These are phyloP conservation scores for Geum urbanum DNA, from an alignment of 306 rosid species.

Conservation along the genomic window DNA sequence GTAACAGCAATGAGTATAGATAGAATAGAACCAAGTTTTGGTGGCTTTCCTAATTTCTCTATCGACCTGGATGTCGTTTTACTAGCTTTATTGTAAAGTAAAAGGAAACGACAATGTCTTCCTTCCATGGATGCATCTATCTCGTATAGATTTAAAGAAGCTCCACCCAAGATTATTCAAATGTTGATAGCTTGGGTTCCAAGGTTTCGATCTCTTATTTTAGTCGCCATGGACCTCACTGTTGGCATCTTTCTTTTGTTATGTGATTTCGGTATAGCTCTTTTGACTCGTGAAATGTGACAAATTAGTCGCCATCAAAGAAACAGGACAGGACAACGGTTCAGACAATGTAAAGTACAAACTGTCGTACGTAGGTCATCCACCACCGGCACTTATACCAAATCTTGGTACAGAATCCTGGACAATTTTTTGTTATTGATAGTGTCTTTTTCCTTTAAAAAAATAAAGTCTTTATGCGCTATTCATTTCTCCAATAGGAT, in stretches of 20 bases:
- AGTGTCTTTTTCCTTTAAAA: too few relatives aligned
- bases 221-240: background rate
- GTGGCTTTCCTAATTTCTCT: background rate
- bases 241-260: background rate
- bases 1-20: constrained; percentile 31
- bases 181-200: background rate
- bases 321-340: background rate
- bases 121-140: background rate
- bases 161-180: background rate
- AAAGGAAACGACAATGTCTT: background rate
- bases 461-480: too few relatives aligned
- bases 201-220: background rate
- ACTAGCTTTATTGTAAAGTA: constrained; percentile 6
- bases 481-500: too few relatives aligned
- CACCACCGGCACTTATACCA: background rate
- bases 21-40: constrained; percentile 15
- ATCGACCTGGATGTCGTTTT: background rate
- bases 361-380: background rate
- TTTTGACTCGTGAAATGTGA: background rate
- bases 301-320: background rate
- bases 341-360: background rate
- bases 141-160: background rate
- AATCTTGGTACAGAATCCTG: background rate
- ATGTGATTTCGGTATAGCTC: background rate
- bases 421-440: too few relatives aligned